Percentiles rank a stretch among this genome's conserved stretches.
These are phyloP conservation scores for Tuber aestivum DNA, from an alignment of 495 filamentous ascomycete genomes.

Conservation along the genomic window DNA sequence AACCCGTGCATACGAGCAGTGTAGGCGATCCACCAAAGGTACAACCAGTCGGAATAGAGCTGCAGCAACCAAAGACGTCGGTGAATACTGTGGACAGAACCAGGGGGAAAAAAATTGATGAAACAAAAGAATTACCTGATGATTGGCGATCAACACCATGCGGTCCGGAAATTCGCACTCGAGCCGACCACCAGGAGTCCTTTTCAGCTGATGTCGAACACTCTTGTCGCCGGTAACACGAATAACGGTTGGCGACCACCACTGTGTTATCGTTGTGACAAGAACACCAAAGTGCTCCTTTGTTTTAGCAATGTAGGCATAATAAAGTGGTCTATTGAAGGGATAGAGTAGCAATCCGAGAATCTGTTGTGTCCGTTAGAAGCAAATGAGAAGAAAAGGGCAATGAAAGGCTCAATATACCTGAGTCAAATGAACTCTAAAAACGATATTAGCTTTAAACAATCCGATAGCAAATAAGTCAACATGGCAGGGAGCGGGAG, in stretches of 20 bases:
- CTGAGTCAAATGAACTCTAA: conserved; percentile 33
- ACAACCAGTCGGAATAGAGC: conserved; percentile 84
- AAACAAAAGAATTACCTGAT: conserved; percentile 55
- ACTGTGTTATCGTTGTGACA: conserved; percentile 69
- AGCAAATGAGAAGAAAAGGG: background rate
- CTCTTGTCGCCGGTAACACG: conserved; percentile 70
- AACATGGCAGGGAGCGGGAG: background rate
- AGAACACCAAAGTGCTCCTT: conserved; percentile 70
- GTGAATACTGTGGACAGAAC: conserved; percentile 6
- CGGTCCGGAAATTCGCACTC: conserved; percentile 68
- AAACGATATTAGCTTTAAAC: conserved; percentile 9
- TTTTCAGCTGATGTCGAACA: conserved; percentile 61
- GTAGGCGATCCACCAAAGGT: conserved; percentile 83
- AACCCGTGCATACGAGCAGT: conserved; percentile 71
- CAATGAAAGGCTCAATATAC: conserved; percentile 13
- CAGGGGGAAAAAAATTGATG: conserved; percentile 4
- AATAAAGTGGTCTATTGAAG: conserved; percentile 62
- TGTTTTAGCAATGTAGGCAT: conserved; percentile 70
- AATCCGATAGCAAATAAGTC: background rate
- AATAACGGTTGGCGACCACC: conserved; percentile 72
- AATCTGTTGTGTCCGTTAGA: conserved; percentile 47
- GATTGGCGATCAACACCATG: conserved; percentile 74
- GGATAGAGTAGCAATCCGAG: conserved; percentile 65
- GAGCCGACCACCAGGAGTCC: conserved; percentile 61
- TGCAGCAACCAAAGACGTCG: conserved; percentile 29